Evolutionary conservation across 176 grass and related monocot species (phyloP), one percentile per base, ranked within the genome.

Genomic region (Avena atlantica): DNA sequence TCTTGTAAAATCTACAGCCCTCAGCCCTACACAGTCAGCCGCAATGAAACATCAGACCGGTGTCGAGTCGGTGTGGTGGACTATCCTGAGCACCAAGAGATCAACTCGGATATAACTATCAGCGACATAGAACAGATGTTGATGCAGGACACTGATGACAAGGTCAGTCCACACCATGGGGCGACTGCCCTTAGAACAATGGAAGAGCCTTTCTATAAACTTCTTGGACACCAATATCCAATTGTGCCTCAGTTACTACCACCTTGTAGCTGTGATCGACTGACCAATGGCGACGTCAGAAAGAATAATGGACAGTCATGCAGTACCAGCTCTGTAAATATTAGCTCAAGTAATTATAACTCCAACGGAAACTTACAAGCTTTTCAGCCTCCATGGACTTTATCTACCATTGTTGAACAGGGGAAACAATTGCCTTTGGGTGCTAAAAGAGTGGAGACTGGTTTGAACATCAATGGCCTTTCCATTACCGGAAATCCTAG

Each of bases 191-290:
- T 95, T 81, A 81, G 60, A 75, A 78, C 79, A 64, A 87, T 91
- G 40, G 93, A 88, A 56, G 90, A 93, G 40, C 86, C 93, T 9
- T 93, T 95, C 68, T 93, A 86, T 58, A 80, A 87, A 42, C 64
- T 95, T 23, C 89, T 93, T 23, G 91, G 89, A 16, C 73, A 93
- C 45, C 87, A 93, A 42, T 85, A 85, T 71, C 86, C 80, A 16
- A 45, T 61, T 64, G 65, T 71, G 8, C 81, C 59, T 67, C 62
- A 89, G 5, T 19, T 9, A 36, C 45, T 24, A 89, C 73, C 78
- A 65, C 37, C 31, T 44, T 49, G 15, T 61, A 70, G 70, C 6
- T 81, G 80, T 10, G 8, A 72, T 68, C 72, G 27, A 37, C 68
- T 74, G 37, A 52, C 74, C 4, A 16, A 73, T 69, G 57, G 64